Percentiles rank a stretch among this genome's conserved stretches.
phyloP scores from a whole-genome alignment of 352 stramenopile species.

The Pythium aristosporum region DNA sequence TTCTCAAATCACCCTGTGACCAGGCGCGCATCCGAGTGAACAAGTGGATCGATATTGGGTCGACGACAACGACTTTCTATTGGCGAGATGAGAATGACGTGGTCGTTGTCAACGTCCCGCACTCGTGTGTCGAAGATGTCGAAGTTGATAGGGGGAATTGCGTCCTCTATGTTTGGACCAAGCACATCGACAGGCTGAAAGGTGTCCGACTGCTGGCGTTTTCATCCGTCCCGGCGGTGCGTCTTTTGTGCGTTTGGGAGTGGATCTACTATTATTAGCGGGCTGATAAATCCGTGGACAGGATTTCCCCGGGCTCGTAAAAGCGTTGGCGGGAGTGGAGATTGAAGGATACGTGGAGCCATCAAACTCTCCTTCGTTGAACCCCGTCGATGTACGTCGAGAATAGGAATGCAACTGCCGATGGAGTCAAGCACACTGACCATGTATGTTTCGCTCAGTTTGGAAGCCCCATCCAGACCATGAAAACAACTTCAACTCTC shows the following conservation, averaged over 20 bases:
- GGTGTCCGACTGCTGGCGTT: slow-evolving; percentile 31
- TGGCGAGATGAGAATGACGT: slow-evolving; percentile 37
- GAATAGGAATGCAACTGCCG: neutral
- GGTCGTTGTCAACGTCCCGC: slow-evolving; percentile 55
- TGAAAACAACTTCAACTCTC: slow-evolving; percentile 24
- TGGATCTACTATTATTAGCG: neutral
- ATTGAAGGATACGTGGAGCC: slow-evolving; percentile 25
- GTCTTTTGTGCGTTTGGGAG: neutral
- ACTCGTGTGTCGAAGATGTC: slow-evolving; percentile 40
- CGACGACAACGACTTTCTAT: slow-evolving; percentile 50
- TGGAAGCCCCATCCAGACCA: slow-evolving; percentile 25
- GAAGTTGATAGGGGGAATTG: slow-evolving; percentile 35
- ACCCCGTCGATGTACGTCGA: slow-evolving; percentile 13
- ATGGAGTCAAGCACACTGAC: neutral
- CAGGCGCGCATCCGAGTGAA: slow-evolving; percentile 45
- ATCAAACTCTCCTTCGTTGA: neutral
- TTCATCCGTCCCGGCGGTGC: slow-evolving; percentile 15
- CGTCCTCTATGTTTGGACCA: slow-evolving; percentile 36
- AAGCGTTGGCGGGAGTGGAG: slow-evolving; percentile 25
- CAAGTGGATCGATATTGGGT: slow-evolving; percentile 54
- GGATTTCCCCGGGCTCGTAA: slow-evolving; percentile 29
- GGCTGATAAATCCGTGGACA: neutral
- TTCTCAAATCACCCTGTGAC: neutral
- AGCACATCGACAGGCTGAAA: slow-evolving; percentile 28
- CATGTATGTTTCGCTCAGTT: slow-evolving; percentile 7